phyloP scores from a whole-genome alignment of 2,329 filamentous ascomycete genomes.

The Monosporascus sp. region DNA sequence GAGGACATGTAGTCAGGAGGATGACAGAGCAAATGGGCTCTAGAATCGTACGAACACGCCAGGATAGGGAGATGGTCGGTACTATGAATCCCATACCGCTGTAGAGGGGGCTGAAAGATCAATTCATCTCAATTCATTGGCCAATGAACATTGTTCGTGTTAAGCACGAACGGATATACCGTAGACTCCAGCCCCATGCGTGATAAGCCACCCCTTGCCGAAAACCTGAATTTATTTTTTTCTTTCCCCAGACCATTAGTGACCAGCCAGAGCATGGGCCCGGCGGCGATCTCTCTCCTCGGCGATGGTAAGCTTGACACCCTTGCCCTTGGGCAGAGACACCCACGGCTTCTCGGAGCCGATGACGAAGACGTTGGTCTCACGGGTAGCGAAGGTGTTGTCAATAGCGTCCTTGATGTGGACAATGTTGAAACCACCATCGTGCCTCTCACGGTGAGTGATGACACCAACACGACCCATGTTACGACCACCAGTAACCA shows the following conservation, averaged over 20 bases:
- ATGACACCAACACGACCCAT: conserved; percentile 99
- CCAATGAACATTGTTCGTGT: conserved; percentile 24
- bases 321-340: conserved; percentile 99
- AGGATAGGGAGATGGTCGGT: too few relatives aligned
- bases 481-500: conserved; percentile 99
- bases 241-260: conserved; percentile 36
- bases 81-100: too few relatives aligned
- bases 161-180: conserved; percentile 28
- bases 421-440: conserved; percentile 99
- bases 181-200: conserved; percentile 30
- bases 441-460: conserved; percentile 99
- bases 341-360: conserved; percentile 99
- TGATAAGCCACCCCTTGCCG: conserved; percentile 25
- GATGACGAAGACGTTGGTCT: conserved; percentile 99
- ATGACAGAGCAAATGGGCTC: too few relatives aligned
- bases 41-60: too few relatives aligned
- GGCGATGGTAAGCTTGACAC: conserved; percentile 98
- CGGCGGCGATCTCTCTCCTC: conserved; percentile 99
- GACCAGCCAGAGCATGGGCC: conserved; percentile 49
- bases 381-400: conserved; percentile 99
- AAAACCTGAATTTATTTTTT: conserved; percentile 21
- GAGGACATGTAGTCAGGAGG: too few relatives aligned
- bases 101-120: conserved; percentile 17
- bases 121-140: conserved; percentile 29
- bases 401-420: conserved; percentile 99